Base-by-base conservation (phyloP, 2,329 filamentous ascomycete genomes). In the Alternaria dauci region DNA sequence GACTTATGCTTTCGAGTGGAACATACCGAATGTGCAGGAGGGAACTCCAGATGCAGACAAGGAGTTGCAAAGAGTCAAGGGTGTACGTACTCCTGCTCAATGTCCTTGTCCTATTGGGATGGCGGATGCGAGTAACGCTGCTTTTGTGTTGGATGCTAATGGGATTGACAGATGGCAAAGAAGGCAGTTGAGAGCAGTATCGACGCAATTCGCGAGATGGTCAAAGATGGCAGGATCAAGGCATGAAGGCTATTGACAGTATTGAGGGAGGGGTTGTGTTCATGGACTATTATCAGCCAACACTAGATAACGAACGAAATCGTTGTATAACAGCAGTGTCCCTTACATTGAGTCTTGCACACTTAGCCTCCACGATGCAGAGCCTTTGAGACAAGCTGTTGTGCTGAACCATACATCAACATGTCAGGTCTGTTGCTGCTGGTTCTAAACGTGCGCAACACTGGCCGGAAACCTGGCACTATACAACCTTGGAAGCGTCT, bases 1-100 rank as follows among this genome's bases (percentile, higher is more conserved):
- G 78, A 84, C 81, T 12, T 84, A 82, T 61, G 78, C 76, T 23
- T 84, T 84, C 68, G 79, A 83, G 60, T 80, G 79, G 69, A 65
- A 69, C 18, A 63, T 78, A 46, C 75, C 76, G 1, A 60, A 79
- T 43, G 61, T 82, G 3, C 50, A 75, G 32, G 73, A 75, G 44
- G 76, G 75, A 34, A 77, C 72, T 32, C 72, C 75, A 14, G 78
- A 79, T 71, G 66, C 68, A 14, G 69, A 71, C 55, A 61, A 74
- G 60, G 59, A 76, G 55, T 48, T 56, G 16, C 62, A 71, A 58
- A 73, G 61, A 52, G 30, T 74, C 5, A 72, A 72, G 47, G 65
- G 44, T 4, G 73, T 75, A 57, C 68, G 71, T 50, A 38, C 16
- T 26, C 20, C 9, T 18, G 48, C 32, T 41, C 23, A 30, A 6